Evolutionary conservation across 306 rosid species (phyloP), one percentile per base, ranked within the genome.

Genomic region (Bauhinia variegata): DNA sequence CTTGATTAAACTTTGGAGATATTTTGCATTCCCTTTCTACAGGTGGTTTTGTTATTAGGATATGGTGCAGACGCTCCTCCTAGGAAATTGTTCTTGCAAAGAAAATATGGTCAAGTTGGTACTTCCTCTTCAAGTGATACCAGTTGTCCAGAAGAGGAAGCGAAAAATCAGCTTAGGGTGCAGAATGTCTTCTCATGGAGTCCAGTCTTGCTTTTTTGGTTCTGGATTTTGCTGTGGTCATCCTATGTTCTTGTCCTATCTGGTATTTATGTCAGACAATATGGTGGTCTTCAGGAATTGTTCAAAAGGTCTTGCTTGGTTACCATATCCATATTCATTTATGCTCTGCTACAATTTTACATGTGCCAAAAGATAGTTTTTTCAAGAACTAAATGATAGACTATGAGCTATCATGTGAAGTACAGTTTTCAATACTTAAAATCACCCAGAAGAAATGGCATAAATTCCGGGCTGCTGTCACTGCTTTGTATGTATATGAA

Each of bases 41-140:
- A 93, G 97, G 77, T 89, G 70, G 72, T 83, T 48, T 81, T 93
- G 76, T 79, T 89, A 73, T 79, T 90, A 67, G 97, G 97, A 60
- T 81, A 80, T 75, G 95, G 99, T 72, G 86, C 85, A 51, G 99
- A 93, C 80, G 80, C 90, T 76, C 99, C 95, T 72, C 95, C 95
- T 34, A 84, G 91, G 74, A 86, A 86, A 71, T 56, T 93, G 67
- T 80, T 89, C 68, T 14, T 14, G 51, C 80, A 38, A 75, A 62
- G 64, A 67, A 83, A 64, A 80, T 52, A 19, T 64, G 58, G 64
- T 71, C 64, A 77, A 78, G 68, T 64, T 65, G 79, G 48, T 71
- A 84, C 68, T 76, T 50, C 54, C 48, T 62, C 78, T 37, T 72
- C 87, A 54, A 75, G 74, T 56, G 81, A 78, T 78, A 59, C 33